Base-by-base conservation (phyloP, 2,329 filamentous ascomycete species). In the Calonectria pteridis region DNA sequence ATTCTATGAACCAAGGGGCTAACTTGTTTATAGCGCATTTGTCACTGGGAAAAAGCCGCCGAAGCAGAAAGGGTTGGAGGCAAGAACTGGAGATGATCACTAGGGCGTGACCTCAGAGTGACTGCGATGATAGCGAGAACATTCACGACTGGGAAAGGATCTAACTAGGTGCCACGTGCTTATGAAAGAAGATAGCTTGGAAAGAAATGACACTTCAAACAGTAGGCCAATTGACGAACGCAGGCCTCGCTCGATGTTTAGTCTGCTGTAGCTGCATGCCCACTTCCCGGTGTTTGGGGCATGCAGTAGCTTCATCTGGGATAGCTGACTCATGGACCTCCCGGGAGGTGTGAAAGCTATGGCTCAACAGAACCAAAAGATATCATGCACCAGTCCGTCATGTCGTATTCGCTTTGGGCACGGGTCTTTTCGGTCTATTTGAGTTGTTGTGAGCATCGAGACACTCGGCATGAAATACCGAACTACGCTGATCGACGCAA, bases 41-140 rank as follows among this genome's bases (percentile, higher is more conserved):
- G 13, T 65, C 4, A 71, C 69, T 26, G 69, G 69, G 29, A 50
- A 11, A 20, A 65, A 66, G n/a, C 62, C 69, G 4, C 6, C 64
- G 4, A 31, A 31, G 50, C 20, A 18, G 16, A 29, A 40, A 26
- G 37, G 43, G 31, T 5, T 5, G 28, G 18, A 53, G 28, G 50
- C 16, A 18, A 16, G 26, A 18, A 29, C 28, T 10, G 50, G 50
- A 31, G 26, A 6, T 37, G 33, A 59, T 18, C 26, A 37, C 7
- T 59, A 23, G 31, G 6, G 4, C 18, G 4, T 9, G 3, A n/a
- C 7, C 6, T 20, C 10, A 23, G 13, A 10, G 6, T 40, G n/a
- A 9, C 4, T 14, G 16, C 16, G 4, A 18, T 37, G 2, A 11
- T n/a, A 2, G 11, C 20, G 6, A 35, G n/a, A 10, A 26, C 7